phyloP scores from a whole-genome alignment of 2,329 filamentous ascomycete species.

The Trichoderma asperellum region DNA sequence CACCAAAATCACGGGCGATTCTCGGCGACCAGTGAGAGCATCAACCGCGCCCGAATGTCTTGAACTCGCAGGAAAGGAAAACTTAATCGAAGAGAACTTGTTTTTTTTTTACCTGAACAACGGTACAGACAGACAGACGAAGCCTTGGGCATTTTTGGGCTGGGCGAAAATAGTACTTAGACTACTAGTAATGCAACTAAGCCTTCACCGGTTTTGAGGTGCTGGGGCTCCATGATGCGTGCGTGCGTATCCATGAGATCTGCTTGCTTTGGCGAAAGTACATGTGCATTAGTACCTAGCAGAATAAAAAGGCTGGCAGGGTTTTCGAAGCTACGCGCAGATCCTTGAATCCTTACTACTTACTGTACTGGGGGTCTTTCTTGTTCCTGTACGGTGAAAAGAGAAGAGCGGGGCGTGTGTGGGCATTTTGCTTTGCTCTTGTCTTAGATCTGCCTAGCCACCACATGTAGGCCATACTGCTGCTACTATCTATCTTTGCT shows the following conservation, averaged over 20 bases:
- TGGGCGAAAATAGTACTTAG: neutral
- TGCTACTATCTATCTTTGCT: neutral
- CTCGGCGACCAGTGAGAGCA: constrained; percentile 3
- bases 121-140: too few relatives aligned
- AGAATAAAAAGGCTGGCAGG: neutral
- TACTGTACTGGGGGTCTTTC: neutral
- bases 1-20: neutral
- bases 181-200: neutral
- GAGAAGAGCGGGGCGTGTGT: neutral
- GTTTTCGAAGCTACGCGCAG: neutral
- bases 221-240: too few relatives aligned
- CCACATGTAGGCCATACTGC: neutral
- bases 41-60: neutral
- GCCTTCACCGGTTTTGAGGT: neutral
- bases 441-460: constrained; percentile 18
- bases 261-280: neutral
- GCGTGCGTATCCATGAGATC: neutral
- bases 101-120: too few relatives aligned
- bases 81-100: neutral
- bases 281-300: neutral
- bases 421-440: neutral
- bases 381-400: neutral
- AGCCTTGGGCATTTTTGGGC: neutral
- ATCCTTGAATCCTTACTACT: constrained; percentile 2
- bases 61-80: neutral